Percentiles rank a stretch among this genome's conserved stretches.
Conservation (phyloP, 306 rosid species). For the Begonia fuchsioides region DNA sequence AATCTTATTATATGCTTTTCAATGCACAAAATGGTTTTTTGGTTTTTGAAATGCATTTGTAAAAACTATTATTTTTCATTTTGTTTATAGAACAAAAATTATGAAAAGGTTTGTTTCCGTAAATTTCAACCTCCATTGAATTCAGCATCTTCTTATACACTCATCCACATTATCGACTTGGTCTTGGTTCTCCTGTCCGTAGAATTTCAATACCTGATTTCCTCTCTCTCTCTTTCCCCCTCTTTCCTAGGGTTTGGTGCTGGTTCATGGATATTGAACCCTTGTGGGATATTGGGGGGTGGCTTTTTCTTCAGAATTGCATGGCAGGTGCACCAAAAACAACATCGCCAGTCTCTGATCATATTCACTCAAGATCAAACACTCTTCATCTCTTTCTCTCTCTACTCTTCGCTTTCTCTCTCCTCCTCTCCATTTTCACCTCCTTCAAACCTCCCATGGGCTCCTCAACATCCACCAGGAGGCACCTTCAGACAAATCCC, state of each 20-base stretch:
- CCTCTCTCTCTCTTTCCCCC: no score
- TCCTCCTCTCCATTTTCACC: constrained; percentile 27
- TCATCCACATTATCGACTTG: background rate
- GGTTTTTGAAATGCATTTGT: no score
- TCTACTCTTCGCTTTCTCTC: constrained; percentile 43
- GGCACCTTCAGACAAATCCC: constrained; percentile 25
- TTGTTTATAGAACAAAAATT: background rate
- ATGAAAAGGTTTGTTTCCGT: background rate
- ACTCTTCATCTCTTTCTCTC: constrained; percentile 25
- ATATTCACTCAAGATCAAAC: constrained; percentile 34
- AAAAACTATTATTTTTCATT: background rate
- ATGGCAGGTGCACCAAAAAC: constrained; percentile 67
- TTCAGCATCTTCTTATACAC: background rate
- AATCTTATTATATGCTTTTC: background rate
- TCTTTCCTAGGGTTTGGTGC: constrained; percentile 42
- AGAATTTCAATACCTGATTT: background rate
- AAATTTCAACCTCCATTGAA: background rate
- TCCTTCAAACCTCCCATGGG: constrained; percentile 32
- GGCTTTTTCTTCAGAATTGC: constrained; percentile 79
- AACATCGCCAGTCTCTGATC: constrained; percentile 26
- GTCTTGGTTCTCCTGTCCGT: background rate
- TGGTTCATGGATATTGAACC: constrained; percentile 99
- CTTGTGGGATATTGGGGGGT: constrained; percentile 99
- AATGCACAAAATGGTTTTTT: no score
- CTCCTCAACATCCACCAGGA: constrained; percentile 12